A percentile compares a stretch with the other conserved stretches of the same genome.
phyloP scores from a whole-genome alignment of 2,329 filamentous ascomycete species.

The Ophiostoma sp. region DNA sequence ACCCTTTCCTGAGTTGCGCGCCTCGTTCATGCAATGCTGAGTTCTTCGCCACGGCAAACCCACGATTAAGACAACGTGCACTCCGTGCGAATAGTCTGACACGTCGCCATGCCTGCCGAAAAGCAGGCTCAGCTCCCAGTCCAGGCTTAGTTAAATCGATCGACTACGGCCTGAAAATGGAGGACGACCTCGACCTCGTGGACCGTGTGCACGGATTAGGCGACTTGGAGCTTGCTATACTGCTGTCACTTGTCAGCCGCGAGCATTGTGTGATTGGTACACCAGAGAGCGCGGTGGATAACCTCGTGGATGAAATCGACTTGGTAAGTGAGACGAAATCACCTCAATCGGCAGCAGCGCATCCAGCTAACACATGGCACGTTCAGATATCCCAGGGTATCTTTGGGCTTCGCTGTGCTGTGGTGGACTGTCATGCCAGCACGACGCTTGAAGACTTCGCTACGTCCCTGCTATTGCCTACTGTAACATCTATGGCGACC shows the following conservation, averaged over 20 bases:
- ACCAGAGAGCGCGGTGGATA: constrained; percentile 59
- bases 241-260: constrained; percentile 76
- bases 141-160: background rate
- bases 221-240: constrained; percentile 82
- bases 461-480: constrained; percentile 61
- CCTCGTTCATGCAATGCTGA: background rate
- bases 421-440: constrained; percentile 70
- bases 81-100: background rate
- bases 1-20: too few relatives aligned
- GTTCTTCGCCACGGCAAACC: background rate
- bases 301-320: constrained; percentile 71
- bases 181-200: constrained; percentile 52
- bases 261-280: constrained; percentile 90
- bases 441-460: constrained; percentile 83
- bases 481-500: constrained; percentile 38
- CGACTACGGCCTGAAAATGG: background rate
- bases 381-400: constrained; percentile 63
- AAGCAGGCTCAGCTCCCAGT: background rate
- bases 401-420: constrained; percentile 69
- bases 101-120: background rate
- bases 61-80: background rate
- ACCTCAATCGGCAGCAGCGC: too few relatives aligned
- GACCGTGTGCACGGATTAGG: constrained; percentile 74
- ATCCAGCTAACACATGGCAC: background rate
- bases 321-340: constrained; percentile 51